Conservation (phyloP, 2,329 filamentous ascomycete genomes). For the Diaporthe australafricana region DNA sequence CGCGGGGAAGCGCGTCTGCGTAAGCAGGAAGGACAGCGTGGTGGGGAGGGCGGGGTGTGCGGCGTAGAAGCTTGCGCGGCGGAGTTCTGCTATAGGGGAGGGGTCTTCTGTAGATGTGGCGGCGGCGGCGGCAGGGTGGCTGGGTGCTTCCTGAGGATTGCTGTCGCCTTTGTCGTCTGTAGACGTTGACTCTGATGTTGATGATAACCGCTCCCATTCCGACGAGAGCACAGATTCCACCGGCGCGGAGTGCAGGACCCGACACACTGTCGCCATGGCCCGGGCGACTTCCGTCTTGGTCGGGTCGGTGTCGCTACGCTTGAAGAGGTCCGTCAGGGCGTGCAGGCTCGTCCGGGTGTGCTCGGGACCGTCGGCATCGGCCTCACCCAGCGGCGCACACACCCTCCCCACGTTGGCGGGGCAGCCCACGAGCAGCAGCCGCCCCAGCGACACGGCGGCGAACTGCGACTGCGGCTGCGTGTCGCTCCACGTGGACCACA, state of each 20-base stretch:
- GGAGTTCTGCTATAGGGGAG: neutral
- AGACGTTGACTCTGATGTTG: slow-evolving; percentile 35
- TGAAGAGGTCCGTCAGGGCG: slow-evolving; percentile 53
- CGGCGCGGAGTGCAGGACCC: slow-evolving; percentile 61
- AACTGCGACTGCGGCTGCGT: slow-evolving; percentile 70
- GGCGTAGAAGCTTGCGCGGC: slow-evolving; percentile 56
- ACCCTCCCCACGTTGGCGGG: slow-evolving; percentile 63
- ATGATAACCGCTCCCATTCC: slow-evolving; percentile 45
- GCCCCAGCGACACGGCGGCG: slow-evolving; percentile 67
- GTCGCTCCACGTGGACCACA: slow-evolving; percentile 60
- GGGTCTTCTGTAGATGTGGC: neutral
- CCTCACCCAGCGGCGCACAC: slow-evolving; percentile 53
- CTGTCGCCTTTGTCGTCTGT: slow-evolving; percentile 42
- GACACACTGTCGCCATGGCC: slow-evolving; percentile 63
- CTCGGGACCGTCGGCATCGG: slow-evolving; percentile 41
- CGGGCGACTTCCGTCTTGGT: slow-evolving; percentile 71
- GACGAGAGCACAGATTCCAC: slow-evolving; percentile 47
- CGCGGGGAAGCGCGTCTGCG: slow-evolving; percentile 68
- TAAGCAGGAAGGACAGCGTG: slow-evolving; percentile 63
- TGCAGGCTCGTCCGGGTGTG: slow-evolving; percentile 50
- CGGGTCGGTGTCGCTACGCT: slow-evolving; percentile 61
- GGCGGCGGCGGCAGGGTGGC: neutral
- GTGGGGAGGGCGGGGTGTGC: slow-evolving; percentile 54
- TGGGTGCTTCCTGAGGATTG: slow-evolving; percentile 23
- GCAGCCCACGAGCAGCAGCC: slow-evolving; percentile 66